These are phyloP conservation scores for Sporothrix protearum DNA, from an alignment of 2,329 filamentous ascomycete genomes.

Conservation along the genomic window DNA sequence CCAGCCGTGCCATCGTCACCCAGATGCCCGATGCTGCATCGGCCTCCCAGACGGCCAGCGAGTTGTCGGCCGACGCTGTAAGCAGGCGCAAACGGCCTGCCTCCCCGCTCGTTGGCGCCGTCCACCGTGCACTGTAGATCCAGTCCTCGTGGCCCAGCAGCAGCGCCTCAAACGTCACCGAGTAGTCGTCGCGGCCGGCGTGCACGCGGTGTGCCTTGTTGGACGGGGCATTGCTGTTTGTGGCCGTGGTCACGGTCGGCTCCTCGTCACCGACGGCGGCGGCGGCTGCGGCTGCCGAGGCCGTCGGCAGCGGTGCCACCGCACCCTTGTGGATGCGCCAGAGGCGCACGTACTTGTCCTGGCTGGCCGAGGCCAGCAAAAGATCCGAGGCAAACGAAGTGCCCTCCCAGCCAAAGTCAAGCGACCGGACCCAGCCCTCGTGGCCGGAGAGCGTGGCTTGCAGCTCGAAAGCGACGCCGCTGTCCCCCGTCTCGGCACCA, in stretches of 20 bases:
- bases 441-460: conserved; percentile 81
- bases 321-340: conserved; percentile 79
- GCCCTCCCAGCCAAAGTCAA: conserved; percentile 70
- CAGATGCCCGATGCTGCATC: conserved; percentile 83
- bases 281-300: conserved; percentile 47
- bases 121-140: conserved; percentile 87
- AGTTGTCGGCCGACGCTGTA: conserved; percentile 92
- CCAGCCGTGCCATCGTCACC: conserved; percentile 79
- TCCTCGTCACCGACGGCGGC: conserved; percentile 53
- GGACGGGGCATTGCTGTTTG: conserved; percentile 77
- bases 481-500: conserved; percentile 39
- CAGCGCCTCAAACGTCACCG: conserved; percentile 87
- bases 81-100: conserved; percentile 61
- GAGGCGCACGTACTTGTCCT: conserved; percentile 93
- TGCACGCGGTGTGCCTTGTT: conserved; percentile 84
- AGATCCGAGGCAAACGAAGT: conserved; percentile 54
- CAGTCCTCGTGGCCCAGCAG: conserved; percentile 95
- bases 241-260: not conserved
- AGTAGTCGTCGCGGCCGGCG: conserved; percentile 58
- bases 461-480: conserved; percentile 57
- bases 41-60: conserved; percentile 85
- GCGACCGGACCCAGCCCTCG: conserved; percentile 88
- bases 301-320: conserved; percentile 56
- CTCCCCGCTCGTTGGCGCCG: conserved; percentile 40
- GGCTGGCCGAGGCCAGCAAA: conserved; percentile 85